Conservation (phyloP, 2,329 filamentous ascomycete genomes). For the Colletotrichum lindemuthianum region DNA sequence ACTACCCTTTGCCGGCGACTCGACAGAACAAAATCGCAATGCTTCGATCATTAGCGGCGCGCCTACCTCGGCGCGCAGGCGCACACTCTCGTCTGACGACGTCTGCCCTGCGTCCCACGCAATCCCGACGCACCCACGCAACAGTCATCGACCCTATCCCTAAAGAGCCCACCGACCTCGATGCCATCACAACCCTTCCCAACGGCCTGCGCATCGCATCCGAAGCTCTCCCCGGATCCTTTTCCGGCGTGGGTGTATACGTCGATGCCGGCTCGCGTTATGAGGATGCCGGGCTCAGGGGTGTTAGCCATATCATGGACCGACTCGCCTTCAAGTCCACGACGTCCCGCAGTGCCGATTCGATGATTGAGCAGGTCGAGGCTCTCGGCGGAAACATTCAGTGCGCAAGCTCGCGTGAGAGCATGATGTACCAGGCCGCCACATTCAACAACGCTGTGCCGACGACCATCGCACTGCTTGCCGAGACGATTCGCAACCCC, state of each 20-base stretch:
- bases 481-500: slow-evolving; percentile 92
- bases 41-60: slow-evolving; percentile 37
- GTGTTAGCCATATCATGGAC: slow-evolving; percentile 96
- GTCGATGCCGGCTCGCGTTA: slow-evolving; percentile 95
- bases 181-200: slow-evolving; percentile 85
- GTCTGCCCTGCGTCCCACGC: slow-evolving; percentile 12
- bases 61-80: slow-evolving; percentile 31
- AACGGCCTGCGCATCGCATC: slow-evolving; percentile 96
- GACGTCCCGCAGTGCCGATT: slow-evolving; percentile 74
- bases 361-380: slow-evolving; percentile 90
- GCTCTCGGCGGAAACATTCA: slow-evolving; percentile 94
- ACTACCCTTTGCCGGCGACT: not conserved
- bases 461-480: slow-evolving; percentile 82
- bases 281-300: slow-evolving; percentile 85
- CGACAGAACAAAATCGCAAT: slow-evolving; percentile 19
- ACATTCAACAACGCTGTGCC: slow-evolving; percentile 96
- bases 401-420: slow-evolving; percentile 93
- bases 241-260: slow-evolving; percentile 95
- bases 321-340: slow-evolving; percentile 95
- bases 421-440: slow-evolving; percentile 98
- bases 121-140: slow-evolving; percentile 21
- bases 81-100: slow-evolving; percentile 13
- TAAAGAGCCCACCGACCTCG: slow-evolving; percentile 82
- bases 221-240: slow-evolving; percentile 92
- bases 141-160: slow-evolving; percentile 37